A percentile compares a stretch with the other conserved stretches of the same genome.
Conservation (phyloP, 306 rosid species). For the Quercus ilex region DNA sequence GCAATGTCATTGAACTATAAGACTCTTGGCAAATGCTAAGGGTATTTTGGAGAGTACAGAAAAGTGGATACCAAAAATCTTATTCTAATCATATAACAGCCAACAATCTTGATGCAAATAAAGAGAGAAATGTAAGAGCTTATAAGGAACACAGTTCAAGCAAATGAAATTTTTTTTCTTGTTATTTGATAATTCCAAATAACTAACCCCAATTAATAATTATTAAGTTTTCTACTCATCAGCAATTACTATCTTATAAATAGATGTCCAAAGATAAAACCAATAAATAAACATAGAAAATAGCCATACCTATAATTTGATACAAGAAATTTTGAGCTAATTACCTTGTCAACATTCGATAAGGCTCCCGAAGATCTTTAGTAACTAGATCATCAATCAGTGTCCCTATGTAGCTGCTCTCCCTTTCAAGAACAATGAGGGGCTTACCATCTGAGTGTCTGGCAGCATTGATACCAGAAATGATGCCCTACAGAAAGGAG, state of each 20-base stretch:
- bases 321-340: conserved; percentile 4
- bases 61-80: too few species aligned
- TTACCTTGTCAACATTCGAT: conserved; percentile 63
- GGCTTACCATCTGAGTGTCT: conserved; percentile 82
- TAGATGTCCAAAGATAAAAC: neutral
- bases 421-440: conserved; percentile 89
- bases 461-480: conserved; percentile 94
- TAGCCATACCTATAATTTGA: neutral
- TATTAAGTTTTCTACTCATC: neutral
- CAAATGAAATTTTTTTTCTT: neutral
- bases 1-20: too few species aligned
- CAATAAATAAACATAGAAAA: neutral
- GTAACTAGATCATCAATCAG: conserved; percentile 76
- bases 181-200: neutral
- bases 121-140: neutral
- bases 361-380: conserved; percentile 65
- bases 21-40: too few species aligned
- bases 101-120: neutral
- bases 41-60: too few species aligned
- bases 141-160: neutral
- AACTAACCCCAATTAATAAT: neutral
- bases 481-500: conserved; percentile 57
- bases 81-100: too few species aligned
- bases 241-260: neutral
- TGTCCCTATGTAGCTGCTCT: conserved; percentile 89